These are phyloP conservation scores for apple (Malus domestica) DNA, from an alignment of 306 rosid genomes.

Conservation along the genomic window ASM211411v1 NC_041798.1:41416001-41416500, in stretches of 20 bases:
- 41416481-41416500: neutral
- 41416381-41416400: neutral
- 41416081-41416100: slow-evolving; percentile 1
- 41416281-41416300: neutral
- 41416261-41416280: neutral
- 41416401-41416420: neutral
- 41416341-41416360: neutral
- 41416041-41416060: neutral
- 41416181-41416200: neutral
- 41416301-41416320: neutral
- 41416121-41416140: slow-evolving; percentile 1
- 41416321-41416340: neutral
- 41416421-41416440: neutral
- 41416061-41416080: neutral
- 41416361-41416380: neutral
- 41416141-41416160: slow-evolving; percentile 10
- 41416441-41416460: neutral
- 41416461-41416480: neutral
- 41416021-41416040: no score
- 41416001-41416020: neutral
- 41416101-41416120: neutral
- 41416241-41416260: neutral
- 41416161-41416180: neutral
- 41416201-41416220: neutral
- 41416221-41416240: neutral